These are phyloP conservation scores for Rosa rugosa DNA, from an alignment of 306 rosid genomes.

Conservation along the genomic window DNA sequence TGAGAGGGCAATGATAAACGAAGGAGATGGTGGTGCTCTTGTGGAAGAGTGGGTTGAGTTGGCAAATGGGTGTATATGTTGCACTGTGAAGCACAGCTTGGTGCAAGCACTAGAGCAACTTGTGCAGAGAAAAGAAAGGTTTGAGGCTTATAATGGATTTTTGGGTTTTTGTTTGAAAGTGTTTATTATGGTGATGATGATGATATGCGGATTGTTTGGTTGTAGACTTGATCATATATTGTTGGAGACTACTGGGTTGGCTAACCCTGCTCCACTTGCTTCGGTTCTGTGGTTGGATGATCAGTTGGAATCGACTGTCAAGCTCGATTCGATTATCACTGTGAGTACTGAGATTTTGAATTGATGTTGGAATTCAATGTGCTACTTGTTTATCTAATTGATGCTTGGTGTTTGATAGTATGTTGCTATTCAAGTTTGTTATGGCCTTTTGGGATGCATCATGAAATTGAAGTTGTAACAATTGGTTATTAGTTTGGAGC, in stretches of 20 bases:
- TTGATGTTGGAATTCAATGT: background rate
- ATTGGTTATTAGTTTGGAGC: too few relatives aligned
- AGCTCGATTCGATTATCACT: conserved; percentile 88
- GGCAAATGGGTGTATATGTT: conserved; percentile 89
- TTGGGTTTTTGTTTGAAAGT: background rate
- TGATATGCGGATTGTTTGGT: background rate
- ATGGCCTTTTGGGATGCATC: too few relatives aligned
- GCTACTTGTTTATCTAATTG: background rate
- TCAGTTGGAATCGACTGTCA: conserved; percentile 78
- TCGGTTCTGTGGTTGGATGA: conserved; percentile 97
- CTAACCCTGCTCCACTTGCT: conserved; percentile 98
- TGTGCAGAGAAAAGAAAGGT: conserved; percentile 86
- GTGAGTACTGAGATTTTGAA: conserved; percentile 43
- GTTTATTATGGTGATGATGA: background rate
- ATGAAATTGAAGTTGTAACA: too few relatives aligned
- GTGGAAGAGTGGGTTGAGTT: conserved; percentile 99
- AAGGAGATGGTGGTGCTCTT: conserved; percentile 88
- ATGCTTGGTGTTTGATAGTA: background rate
- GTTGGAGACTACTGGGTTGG: conserved; percentile 95
- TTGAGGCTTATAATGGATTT: background rate
- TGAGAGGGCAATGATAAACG: conserved; percentile 94
- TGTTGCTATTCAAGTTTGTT: too few relatives aligned
- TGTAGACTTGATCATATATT: conserved; percentile 87
- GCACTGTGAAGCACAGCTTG: conserved; percentile 88
- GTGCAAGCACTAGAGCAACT: conserved; percentile 97